phyloP scores from a whole-genome alignment of 2,329 filamentous ascomycete species.

The Colletotrichum sp. region DNA sequence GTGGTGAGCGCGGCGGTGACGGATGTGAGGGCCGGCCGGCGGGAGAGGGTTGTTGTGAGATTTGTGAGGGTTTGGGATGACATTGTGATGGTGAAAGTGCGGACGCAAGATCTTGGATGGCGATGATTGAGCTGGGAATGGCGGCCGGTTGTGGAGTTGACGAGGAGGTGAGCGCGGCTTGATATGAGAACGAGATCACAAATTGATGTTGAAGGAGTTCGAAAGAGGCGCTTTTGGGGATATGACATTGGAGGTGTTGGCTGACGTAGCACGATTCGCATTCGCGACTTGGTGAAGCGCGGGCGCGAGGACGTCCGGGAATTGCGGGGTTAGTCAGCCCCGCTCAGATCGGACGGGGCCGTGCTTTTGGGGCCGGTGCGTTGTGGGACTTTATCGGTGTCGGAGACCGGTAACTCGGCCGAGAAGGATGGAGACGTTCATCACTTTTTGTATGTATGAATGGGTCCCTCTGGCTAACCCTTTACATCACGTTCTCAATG shows the following conservation, averaged over 20 bases:
- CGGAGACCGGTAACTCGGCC: background rate
- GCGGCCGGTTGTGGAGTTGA: background rate
- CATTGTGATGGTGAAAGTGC: background rate
- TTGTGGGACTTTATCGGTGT: background rate
- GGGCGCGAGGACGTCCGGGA: background rate
- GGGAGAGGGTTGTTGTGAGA: background rate
- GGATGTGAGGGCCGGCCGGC: background rate
- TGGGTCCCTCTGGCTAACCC: background rate
- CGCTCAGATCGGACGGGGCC: background rate
- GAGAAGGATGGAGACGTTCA: background rate
- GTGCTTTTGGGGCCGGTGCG: background rate
- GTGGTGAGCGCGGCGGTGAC: background rate
- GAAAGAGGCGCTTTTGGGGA: background rate
- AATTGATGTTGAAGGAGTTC: background rate
- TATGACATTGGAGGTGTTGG: background rate
- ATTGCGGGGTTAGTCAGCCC: background rate
- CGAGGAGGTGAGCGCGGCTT: background rate
- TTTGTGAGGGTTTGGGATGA: background rate
- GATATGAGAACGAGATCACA: rapidly evolving
- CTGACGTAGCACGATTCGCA: background rate
- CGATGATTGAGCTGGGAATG: rapidly evolving
- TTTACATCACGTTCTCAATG: background rate
- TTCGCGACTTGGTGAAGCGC: background rate
- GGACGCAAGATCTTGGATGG: background rate
- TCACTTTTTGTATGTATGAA: background rate